Base-by-base conservation (phyloP, 352 stramenopile species). In the Nothophytophthora sp. region DNA sequence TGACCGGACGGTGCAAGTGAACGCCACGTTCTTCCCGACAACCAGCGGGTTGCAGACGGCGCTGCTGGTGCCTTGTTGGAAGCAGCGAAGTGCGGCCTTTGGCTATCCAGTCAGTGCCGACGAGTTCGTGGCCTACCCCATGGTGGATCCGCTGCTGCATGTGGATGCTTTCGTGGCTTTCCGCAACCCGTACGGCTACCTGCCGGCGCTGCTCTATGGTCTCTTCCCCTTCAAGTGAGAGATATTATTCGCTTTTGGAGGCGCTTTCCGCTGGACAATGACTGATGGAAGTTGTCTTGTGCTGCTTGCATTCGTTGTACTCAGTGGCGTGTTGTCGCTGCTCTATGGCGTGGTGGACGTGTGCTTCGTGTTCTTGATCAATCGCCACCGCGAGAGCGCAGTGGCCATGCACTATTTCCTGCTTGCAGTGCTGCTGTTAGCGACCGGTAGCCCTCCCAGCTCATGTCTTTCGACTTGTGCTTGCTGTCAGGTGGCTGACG, bases 341-440 rank as follows among this genome's bases (percentile, higher is more conserved):
- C 60, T 90, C 35, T 97, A 95, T 55, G 62, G 76, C 10, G 58
- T 87, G 28, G 52, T 95, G 29, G 74, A 77, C 46, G 50, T 81
- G n/a, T 71, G 67, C 35, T 96, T 95, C 55, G 49, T 87, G 35
- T 35, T 75, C 12, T 58, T 92, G 23, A 79, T 95, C 43, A 81
- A 68, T 35, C 70, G 71, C 11, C 73, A 96, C 37, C 84, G 88
- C 20, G 55, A 75, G 16, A 81, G 76, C n/a, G 63, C 81, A n/a
- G 71, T 96, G 23, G 66, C 76, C 3, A 75, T 94, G 52, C 88
- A 97, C 48, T 95, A 85, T 41, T 87, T 93, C 39, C 66, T 96
- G 20, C 52, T 96, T 9, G 53, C 66, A 0, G 86, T 96, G 38
- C 52, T 97, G 32, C 41, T 95, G 1, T 62, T 96, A 9, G 71